Base-by-base conservation (phyloP, 169 alveolate genomes). In the Plasmodium blacklocki region DNA sequence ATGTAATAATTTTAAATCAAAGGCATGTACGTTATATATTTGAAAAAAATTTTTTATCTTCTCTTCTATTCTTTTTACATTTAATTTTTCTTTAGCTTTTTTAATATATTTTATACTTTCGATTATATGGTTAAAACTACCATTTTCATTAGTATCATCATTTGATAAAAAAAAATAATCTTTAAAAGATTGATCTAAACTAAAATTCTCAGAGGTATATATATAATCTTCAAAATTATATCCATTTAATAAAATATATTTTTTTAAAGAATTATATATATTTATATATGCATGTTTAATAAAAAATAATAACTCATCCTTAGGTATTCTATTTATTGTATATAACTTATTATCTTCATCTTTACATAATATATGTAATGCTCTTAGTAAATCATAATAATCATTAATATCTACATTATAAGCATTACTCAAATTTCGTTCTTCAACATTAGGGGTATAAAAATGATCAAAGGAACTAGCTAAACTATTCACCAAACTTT, bases 271-370 rank as follows among this genome's bases (percentile, higher is more conserved):
- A 47, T 78, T 45, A 15, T 78, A 73, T 23, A 78, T 66, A 66
- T 45, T 78, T 9, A 47, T 54, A 71, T 78, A 78, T n/a, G 45
- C 67, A 14, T 64, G 72, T 45, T 78, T 78, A 8, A 78, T 1
- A 71, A 78, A 64, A 59, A 78, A 71, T 18, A 14, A n/a, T 8
- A 78, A 3, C 43, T 78, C 89, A 7, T 58, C 50, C 43, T 64
- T 67, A 47, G 89, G 59, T 7, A 78, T 15, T 21, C 67, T 78
- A 66, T 78, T 78, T 78, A 78, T 78, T 45, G 73, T 78, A 56
- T 78, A 78, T 64, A 26, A 23, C 64, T 78, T 78, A 18, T 78
- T 14, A 8, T 66, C 50, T 7, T 66, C 76, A 1, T 66, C 73
- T 21, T 70, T 64, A 66, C 64, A 45, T 6, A 78, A 58, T 15